These are phyloP conservation scores for Debaryomyces singareniensis DNA, from an alignment of 1,139 yeast genomes.

Conservation along the genomic window DNA sequence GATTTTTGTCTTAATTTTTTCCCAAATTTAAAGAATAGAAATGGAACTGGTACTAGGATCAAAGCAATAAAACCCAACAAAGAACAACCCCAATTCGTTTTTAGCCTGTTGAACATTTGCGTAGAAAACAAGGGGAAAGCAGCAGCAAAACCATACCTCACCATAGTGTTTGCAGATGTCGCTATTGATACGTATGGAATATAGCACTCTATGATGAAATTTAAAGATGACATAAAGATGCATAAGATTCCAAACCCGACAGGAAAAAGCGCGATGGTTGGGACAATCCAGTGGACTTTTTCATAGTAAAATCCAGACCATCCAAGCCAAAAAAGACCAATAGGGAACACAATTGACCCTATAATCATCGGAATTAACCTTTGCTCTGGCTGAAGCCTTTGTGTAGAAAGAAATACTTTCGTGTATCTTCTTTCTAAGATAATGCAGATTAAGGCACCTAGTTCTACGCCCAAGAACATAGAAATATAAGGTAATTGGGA, in stretches of 20 bases:
- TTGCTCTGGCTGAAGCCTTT: constrained; percentile 63
- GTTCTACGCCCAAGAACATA: constrained; percentile 48
- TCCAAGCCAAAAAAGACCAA: constrained; percentile 70
- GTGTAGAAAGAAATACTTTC: constrained; percentile 32
- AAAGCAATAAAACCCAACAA: constrained; percentile 65
- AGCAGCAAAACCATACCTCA: constrained; percentile 56
- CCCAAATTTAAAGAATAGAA: constrained; percentile 64
- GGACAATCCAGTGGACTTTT: constrained; percentile 67
- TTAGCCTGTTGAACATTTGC: constrained; percentile 69
- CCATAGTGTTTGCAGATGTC: constrained; percentile 77
- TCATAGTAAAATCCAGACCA: constrained; percentile 71
- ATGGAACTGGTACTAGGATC: constrained; percentile 67
- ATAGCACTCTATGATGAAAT: constrained; percentile 71
- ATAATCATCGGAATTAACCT: constrained; percentile 60
- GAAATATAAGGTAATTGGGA: constrained; percentile 55
- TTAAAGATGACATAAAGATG: constrained; percentile 65
- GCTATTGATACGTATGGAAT: constrained; percentile 79
- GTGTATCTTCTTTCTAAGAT: constrained; percentile 13
- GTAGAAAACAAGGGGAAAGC: constrained; percentile 46
- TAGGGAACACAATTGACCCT: constrained; percentile 59
- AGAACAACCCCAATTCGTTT: constrained; percentile 79
- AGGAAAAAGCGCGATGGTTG: constrained; percentile 59
- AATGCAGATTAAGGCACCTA: constrained; percentile 40
- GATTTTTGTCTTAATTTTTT: constrained; percentile 53
- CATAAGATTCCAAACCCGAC: constrained; percentile 67